phyloP scores from a whole-genome alignment of 108 stramenopile species.

The Skeletonema marinoi region DNA sequence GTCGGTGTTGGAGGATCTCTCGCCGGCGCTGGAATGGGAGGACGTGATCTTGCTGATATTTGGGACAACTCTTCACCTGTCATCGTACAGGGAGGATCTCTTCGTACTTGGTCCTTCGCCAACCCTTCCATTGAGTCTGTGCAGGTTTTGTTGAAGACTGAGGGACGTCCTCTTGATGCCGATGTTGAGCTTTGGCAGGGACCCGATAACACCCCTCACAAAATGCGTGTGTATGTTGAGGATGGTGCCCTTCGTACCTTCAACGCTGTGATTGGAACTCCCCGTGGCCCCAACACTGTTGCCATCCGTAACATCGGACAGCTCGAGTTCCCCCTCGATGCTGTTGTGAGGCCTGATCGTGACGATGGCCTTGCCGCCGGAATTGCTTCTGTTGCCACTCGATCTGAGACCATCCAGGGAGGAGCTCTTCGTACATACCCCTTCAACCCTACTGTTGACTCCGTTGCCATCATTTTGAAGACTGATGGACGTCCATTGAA shows the following conservation, averaged over 20 bases:
- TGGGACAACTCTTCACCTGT: conserved; percentile 68
- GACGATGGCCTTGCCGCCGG: conserved; percentile 52
- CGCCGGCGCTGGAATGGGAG: not conserved
- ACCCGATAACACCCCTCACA: conserved; percentile 81
- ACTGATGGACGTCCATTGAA: conserved; percentile 85
- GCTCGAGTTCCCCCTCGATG: conserved; percentile 76
- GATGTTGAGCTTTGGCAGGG: conserved; percentile 82
- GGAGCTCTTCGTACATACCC: conserved; percentile 76
- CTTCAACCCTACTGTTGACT: conserved; percentile 70
- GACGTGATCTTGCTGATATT: conserved; percentile 45
- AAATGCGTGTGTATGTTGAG: conserved; percentile 80
- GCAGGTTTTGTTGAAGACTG: conserved; percentile 76
- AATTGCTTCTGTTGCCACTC: conserved; percentile 47
- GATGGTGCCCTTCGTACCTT: conserved; percentile 79
- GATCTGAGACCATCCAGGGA: conserved; percentile 70
- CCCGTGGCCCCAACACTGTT: conserved; percentile 75
- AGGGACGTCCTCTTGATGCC: conserved; percentile 82
- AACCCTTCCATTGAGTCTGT: conserved; percentile 61
- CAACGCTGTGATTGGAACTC: conserved; percentile 71
- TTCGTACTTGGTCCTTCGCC: conserved; percentile 73
- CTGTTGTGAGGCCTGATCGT: conserved; percentile 62
- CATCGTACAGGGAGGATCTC: conserved; percentile 81
- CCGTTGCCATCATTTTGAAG: conserved; percentile 66
- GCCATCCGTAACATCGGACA: conserved; percentile 81
- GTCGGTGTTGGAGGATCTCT: conserved; percentile 20